phyloP scores from a whole-genome alignment of 78 protist genomes.

The Dictyostelium firmibasis region DNA sequence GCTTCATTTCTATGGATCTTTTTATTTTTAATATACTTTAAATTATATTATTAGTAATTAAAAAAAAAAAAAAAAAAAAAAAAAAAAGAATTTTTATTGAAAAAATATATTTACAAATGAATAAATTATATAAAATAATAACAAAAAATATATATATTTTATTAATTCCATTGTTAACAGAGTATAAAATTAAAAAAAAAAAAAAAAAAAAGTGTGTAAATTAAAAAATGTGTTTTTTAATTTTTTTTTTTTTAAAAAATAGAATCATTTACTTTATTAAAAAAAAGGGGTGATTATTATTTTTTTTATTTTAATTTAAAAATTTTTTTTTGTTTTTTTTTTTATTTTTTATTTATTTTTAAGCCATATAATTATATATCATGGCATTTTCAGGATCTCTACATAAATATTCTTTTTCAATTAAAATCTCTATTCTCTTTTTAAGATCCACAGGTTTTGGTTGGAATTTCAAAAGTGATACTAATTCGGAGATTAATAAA shows the following conservation, averaged over 20 bases:
- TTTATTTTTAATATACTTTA: neutral
- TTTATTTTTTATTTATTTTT: neutral
- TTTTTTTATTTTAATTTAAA: neutral
- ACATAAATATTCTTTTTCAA: slow-evolving; percentile 97
- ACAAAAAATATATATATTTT: neutral
- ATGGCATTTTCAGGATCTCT: slow-evolving; percentile 87
- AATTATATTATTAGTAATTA: too few relatives aligned
- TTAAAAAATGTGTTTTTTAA: neutral
- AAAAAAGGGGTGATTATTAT: neutral
- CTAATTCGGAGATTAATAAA: slow-evolving; percentile 87
- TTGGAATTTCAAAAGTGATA: slow-evolving; percentile 91
- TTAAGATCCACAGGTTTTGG: slow-evolving; percentile 91
- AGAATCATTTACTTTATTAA: too few relatives aligned
- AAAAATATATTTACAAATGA: neutral
- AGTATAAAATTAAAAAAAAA: neutral
- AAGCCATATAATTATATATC: slow-evolving; percentile 94
- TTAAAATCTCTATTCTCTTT: slow-evolving; percentile 95
- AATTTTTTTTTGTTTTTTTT: neutral
- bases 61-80: neutral
- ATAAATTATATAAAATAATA: neutral
- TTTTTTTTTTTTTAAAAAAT: neutral
- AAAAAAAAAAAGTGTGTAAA: neutral
- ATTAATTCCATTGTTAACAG: neutral
- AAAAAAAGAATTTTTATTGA: neutral
- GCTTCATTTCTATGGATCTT: too few relatives aligned